Evolutionary conservation across 768 basidiomycete species (phyloP).

Genomic region (Naganishia kalamii): DNA sequence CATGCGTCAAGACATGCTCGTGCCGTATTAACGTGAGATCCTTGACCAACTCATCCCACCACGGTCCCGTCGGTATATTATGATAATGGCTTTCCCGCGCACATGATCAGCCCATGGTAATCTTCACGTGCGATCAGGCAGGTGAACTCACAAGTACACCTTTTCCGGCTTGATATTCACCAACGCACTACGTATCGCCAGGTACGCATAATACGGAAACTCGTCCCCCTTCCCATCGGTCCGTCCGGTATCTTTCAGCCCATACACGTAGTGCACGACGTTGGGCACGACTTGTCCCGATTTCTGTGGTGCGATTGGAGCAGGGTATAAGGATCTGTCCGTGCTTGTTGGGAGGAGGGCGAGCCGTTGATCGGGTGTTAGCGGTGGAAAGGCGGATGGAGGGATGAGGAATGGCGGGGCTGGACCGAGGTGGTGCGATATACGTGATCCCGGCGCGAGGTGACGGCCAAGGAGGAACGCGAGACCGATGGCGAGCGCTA

Average conservation of each 20-base stretch:
- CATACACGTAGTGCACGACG: constrained; percentile 46
- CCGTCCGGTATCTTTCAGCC: constrained; percentile 33
- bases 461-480: constrained; percentile 11
- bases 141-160: constrained; percentile 44
- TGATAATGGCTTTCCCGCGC: constrained; percentile 47
- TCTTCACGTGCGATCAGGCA: neutral
- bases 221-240: constrained; percentile 32
- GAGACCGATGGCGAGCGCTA: neutral
- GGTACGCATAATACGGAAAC: constrained; percentile 47
- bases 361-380: constrained; percentile 15
- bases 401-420: constrained; percentile 30
- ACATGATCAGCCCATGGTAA: neutral
- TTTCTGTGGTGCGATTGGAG: constrained; percentile 25
- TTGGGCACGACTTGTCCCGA: constrained; percentile 40
- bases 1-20: constrained; percentile 34
- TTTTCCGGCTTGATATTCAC: constrained; percentile 43
- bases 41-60: constrained; percentile 43
- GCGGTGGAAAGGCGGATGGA: constrained; percentile 27
- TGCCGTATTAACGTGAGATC: constrained; percentile 39
- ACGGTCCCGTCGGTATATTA: constrained; percentile 45
- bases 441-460: neutral
- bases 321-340: constrained; percentile 32
- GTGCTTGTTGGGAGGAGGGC: constrained; percentile 2
- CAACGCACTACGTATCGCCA: constrained; percentile 45
- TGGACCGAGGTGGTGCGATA: constrained; percentile 5